Evolutionary conservation across 257 asterid species (phyloP), one percentile per base, ranked within the genome.

Genomic region (Jacaranda mimosifolia): DNA sequence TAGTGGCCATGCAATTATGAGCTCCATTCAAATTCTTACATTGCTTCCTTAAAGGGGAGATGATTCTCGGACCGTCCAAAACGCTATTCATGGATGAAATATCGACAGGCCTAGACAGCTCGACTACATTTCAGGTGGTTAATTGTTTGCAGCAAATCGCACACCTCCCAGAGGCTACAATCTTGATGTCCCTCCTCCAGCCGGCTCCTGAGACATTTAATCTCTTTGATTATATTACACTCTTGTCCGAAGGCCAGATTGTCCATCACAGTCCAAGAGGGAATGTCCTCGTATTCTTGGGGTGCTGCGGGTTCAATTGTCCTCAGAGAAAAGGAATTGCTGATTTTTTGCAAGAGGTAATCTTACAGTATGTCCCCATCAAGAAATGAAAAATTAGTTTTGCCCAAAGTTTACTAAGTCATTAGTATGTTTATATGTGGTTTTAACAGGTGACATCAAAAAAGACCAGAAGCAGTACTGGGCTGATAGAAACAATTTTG

Each of bases 261-360:
- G 92, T 88, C 51, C 90, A 91, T 45, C 91, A 88, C 21, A 96
- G 96, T 62, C 96, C 96, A 62, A 68, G 87, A 57, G 90, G 85
- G 55, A 82, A 87, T 21, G 91, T 91, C 17, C 63, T 87, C 26
- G 94, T 90, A 57, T 91, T 91, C 81, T 91, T 90, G 57, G 83
- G 65, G 63, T 75, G 77, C 9, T 87, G 88, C n/a, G 97, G 96
- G 1, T 91, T 91, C 75, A 79, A 72, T 72, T 91, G 97, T 77
- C 97, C 97, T 0, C 87, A 91, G 46, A 89, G 95, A 73, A 89
- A 91, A 74, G 97, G 96, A 67, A 85, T 87, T 70, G 96, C 97
- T 35, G 97, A 91, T 76, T 91, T 91, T 87, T 77, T 91, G 52
- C 97, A 91, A 82, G 97, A 91, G 91, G 97, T 88, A 88, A 66